These are phyloP conservation scores for Saccharomycopsis olivae DNA, from an alignment of 805 yeast genomes.

Conservation along the genomic window DNA sequence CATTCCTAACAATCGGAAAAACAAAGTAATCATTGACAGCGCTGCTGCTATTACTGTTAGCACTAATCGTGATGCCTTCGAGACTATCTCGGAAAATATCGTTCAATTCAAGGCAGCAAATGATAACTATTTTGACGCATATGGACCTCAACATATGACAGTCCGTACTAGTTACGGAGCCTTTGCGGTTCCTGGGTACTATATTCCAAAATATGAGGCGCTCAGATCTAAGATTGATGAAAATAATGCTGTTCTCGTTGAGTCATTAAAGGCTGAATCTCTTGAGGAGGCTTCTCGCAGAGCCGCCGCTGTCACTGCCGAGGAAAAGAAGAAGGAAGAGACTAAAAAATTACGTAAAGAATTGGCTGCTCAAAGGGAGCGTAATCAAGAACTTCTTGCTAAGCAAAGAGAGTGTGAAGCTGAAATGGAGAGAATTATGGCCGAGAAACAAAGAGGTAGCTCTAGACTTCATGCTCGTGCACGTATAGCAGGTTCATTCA, in stretches of 20 bases:
- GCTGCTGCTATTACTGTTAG: no score
- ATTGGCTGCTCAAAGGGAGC: slow-evolving; percentile 23
- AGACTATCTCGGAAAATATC: no score
- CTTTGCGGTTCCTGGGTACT: no score
- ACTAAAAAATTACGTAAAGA: slow-evolving; percentile 20
- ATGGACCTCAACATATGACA: no score
- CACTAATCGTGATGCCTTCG: no score
- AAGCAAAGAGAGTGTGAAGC: slow-evolving; percentile 33
- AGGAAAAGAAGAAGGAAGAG: slow-evolving; percentile 36
- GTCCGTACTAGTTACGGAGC: no score
- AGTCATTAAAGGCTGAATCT: slow-evolving; percentile 31
- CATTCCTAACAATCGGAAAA: no score
- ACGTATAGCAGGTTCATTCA: no score
- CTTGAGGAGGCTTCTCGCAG: slow-evolving; percentile 28
- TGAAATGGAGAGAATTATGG: slow-evolving; percentile 20
- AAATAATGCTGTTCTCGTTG: slow-evolving; percentile 36
- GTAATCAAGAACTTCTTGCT: slow-evolving; percentile 27
- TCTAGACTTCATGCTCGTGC: neutral
- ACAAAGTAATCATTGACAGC: no score
- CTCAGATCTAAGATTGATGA: slow-evolving; percentile 38
- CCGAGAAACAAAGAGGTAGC: neutral
- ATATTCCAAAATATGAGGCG: slow-evolving; percentile 47
- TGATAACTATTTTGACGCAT: no score
- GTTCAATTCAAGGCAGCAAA: no score
- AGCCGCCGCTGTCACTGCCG: slow-evolving; percentile 25